A percentile compares a stretch with the other conserved stretches of the same genome.
Conservation (phyloP, 2,329 filamentous ascomycete species). For the Penicillium expansum region DNA sequence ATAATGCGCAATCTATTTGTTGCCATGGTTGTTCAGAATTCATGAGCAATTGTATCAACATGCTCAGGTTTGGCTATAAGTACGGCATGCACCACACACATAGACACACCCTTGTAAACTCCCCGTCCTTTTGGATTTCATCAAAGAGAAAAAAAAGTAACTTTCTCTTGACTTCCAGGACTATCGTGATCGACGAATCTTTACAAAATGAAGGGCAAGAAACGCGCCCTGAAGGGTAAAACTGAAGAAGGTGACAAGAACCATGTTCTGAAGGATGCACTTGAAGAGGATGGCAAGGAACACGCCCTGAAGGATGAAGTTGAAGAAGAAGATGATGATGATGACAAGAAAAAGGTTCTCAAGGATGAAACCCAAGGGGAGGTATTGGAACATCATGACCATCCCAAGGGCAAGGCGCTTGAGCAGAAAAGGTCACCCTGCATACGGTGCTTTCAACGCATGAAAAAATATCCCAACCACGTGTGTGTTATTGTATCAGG, state of each 20-base stretch:
- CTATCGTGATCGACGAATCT: neutral
- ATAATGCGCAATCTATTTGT: neutral
- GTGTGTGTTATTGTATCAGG: too few species aligned
- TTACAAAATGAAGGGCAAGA: neutral
- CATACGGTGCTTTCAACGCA: too few species aligned
- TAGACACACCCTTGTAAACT: neutral
- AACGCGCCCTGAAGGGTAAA: neutral
- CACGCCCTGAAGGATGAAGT: too few species aligned
- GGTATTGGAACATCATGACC: too few species aligned
- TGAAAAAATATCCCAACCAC: too few species aligned
- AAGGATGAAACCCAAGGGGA: too few species aligned
- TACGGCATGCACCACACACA: neutral
- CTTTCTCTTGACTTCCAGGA: neutral
- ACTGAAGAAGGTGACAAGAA: neutral
- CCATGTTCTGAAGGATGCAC: too few species aligned
- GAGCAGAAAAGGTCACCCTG: too few species aligned
- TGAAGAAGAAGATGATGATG: too few species aligned
- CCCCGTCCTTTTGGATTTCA: neutral
- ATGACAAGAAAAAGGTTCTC: too few species aligned
- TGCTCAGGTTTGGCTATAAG: neutral
- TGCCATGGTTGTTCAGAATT: neutral
- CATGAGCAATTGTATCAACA: neutral
- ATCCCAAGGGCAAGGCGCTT: too few species aligned
- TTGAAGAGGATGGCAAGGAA: too few species aligned
- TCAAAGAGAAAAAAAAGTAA: neutral